Evolutionary conservation across 2,329 filamentous ascomycete genomes (phyloP).

Genomic region (Incumbomyces delicatus): DNA sequence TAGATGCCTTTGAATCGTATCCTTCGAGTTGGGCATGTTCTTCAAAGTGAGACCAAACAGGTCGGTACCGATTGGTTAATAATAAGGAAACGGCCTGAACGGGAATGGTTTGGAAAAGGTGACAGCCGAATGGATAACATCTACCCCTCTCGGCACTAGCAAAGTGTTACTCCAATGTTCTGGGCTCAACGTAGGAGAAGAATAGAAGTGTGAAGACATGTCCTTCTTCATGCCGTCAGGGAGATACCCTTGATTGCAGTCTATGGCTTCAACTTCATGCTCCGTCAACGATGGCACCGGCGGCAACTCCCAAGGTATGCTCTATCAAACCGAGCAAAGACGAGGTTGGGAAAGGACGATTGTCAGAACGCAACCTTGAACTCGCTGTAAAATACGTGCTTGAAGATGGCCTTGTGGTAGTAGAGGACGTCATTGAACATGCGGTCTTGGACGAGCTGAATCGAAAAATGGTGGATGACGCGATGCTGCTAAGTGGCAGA

Average conservation of each 20-base stretch:
- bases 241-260: too few species aligned
- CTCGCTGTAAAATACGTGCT: conserved; percentile 44
- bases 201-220: too few species aligned
- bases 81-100: too few species aligned
- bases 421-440: conserved; percentile 45
- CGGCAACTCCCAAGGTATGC: neutral
- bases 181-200: too few species aligned
- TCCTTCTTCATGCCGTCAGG: too few species aligned
- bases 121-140: too few species aligned
- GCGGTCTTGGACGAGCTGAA: conserved; percentile 47
- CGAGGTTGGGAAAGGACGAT: conserved; percentile 5
- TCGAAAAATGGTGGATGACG: conserved; percentile 50
- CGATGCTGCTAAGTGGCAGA: conserved; percentile 39
- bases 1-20: neutral
- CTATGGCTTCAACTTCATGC: too few species aligned
- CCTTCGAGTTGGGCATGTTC: neutral
- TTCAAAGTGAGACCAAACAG: neutral
- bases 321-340: conserved; percentile 2
- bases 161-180: too few species aligned
- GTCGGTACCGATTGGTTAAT: neutral
- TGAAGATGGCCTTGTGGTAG: conserved; percentile 47
- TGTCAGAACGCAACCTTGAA: conserved; percentile 41
- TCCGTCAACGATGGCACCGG: too few species aligned
- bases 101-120: too few species aligned
- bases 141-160: too few species aligned